Evolutionary conservation across 2,329 filamentous ascomycete species (phyloP).

Genomic region (Xylaria sp.): DNA sequence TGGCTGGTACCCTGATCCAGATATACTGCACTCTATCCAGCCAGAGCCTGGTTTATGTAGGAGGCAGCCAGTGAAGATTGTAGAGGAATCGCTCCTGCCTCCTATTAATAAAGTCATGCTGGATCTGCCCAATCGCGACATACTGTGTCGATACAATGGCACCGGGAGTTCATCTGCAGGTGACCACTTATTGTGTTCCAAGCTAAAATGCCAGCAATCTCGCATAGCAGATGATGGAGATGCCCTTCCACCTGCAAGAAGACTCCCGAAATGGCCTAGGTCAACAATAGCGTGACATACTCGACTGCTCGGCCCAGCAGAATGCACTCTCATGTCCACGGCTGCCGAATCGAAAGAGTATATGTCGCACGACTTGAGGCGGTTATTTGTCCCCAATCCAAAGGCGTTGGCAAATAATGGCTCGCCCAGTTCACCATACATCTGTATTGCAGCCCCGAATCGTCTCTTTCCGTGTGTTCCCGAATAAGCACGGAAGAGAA

Average conservation of each 20-base stretch:
- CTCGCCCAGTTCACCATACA: conserved; percentile 54
- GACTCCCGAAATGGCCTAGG: conserved; percentile 65
- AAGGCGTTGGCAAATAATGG: conserved; percentile 59
- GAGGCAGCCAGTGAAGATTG: conserved; percentile 63
- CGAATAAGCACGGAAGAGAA: conserved; percentile 53
- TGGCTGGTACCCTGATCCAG: conserved; percentile 50
- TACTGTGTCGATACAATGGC: conserved; percentile 81
- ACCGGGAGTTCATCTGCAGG: conserved; percentile 72
- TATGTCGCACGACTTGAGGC: conserved; percentile 63
- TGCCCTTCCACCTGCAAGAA: conserved; percentile 81
- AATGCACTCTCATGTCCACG: conserved; percentile 41
- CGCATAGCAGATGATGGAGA: conserved; percentile 75
- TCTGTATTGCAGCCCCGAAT: conserved; percentile 67
- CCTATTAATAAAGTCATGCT: conserved; percentile 68
- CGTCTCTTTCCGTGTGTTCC: conserved; percentile 62
- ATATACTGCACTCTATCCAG: conserved; percentile 58
- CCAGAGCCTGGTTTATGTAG: conserved; percentile 62
- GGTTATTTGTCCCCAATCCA: conserved; percentile 58
- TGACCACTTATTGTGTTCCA: conserved; percentile 67
- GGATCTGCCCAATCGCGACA: conserved; percentile 62
- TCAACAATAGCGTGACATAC: conserved; percentile 84
- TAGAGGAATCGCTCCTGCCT: conserved; percentile 65
- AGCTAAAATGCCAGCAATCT: conserved; percentile 80
- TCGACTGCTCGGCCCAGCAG: conserved; percentile 57
- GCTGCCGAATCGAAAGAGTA: conserved; percentile 52